Evolutionary conservation across 306 rosid species (phyloP).

Genomic region (Cyclanthera cordifolia): DNA sequence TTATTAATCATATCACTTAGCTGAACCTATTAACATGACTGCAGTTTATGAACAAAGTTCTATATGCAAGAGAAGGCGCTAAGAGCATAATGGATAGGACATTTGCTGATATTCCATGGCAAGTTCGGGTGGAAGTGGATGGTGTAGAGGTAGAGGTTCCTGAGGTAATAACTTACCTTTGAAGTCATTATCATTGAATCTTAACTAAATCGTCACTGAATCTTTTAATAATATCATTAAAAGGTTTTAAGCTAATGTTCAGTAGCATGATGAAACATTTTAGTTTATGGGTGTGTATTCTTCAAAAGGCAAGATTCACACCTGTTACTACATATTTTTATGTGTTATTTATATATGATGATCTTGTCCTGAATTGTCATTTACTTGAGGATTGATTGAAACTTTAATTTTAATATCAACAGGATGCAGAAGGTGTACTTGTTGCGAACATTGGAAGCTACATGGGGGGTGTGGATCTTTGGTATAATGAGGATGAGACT

Average conservation of each 20-base stretch:
- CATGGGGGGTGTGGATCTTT: constrained; percentile 99
- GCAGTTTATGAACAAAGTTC: constrained; percentile 99
- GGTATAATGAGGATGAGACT: constrained; percentile 94
- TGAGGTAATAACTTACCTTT: constrained; percentile 45
- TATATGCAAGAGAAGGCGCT: constrained; percentile 98
- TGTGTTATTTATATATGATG: background rate
- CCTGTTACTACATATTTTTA: background rate
- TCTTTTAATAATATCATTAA: background rate
- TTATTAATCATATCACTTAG: constrained; percentile 1
- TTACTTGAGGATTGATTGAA: background rate
- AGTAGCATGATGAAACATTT: background rate
- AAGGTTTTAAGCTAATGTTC: background rate
- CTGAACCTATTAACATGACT: constrained; percentile 17
- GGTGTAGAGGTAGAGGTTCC: constrained; percentile 98
- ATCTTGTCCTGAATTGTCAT: background rate
- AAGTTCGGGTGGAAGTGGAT: constrained; percentile 84
- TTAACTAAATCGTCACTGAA: background rate
- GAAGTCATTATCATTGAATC: background rate
- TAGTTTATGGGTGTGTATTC: background rate
- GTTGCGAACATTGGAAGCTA: constrained; percentile 99
- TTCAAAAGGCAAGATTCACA: background rate
- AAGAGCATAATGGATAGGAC: constrained; percentile 92
- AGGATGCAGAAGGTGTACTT: constrained; percentile 99
- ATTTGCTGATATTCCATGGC: constrained; percentile 87
- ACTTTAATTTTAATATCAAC: constrained; percentile 15